Percentiles rank a stretch among this genome's conserved stretches.
Conservation (phyloP, 257 asterid genomes). For the Primulina tabacum region DNA sequence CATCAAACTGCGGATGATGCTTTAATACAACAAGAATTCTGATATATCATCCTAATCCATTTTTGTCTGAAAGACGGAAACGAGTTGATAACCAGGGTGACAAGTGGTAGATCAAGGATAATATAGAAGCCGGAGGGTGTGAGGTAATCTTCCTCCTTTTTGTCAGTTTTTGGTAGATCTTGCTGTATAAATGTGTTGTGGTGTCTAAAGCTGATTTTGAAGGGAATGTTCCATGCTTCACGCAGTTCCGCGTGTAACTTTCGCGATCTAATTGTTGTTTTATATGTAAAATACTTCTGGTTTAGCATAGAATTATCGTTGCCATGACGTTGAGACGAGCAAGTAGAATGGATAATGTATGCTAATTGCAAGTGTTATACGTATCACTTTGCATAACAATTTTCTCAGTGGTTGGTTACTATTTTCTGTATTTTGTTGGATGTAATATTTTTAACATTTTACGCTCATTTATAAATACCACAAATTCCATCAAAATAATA, state of each 20-base stretch:
- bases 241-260: not conserved
- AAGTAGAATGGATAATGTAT: not conserved
- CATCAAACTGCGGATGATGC: constrained; percentile 14
- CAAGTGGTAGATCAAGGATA: constrained; percentile 1
- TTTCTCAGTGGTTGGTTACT: too few species aligned
- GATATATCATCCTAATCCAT: not conserved
- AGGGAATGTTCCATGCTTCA: not conserved
- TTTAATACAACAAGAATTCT: not conserved
- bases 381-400: not conserved
- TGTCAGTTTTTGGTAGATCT: not conserved
- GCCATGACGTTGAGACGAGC: too few species aligned
- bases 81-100: not conserved
- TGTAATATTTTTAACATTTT: too few species aligned
- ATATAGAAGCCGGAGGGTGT: not conserved
- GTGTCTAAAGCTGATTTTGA: not conserved
- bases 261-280: not conserved
- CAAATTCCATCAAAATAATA: too few species aligned
- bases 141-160: not conserved
- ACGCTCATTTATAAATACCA: too few species aligned
- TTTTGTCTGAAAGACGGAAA: constrained; percentile 12
- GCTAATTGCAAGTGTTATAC: not conserved
- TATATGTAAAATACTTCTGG: too few species aligned
- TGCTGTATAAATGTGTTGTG: not conserved
- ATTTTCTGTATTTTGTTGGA: too few species aligned
- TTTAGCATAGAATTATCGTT: too few species aligned